Base-by-base conservation (phyloP, 768 basidiomycete species). In the Mycena filopes region DNA sequence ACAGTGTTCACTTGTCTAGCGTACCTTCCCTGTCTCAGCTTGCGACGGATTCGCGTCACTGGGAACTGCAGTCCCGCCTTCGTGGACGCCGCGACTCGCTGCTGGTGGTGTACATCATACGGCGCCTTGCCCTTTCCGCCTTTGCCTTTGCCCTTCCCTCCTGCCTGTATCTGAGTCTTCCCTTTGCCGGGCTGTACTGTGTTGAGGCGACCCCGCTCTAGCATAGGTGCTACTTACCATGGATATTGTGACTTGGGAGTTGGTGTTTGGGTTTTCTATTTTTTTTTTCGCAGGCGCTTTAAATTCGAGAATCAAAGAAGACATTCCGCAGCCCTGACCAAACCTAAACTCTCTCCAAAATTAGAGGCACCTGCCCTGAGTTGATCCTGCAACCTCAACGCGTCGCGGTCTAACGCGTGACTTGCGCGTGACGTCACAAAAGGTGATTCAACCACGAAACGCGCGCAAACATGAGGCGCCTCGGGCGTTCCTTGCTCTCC, bases 21-120 rank as follows among this genome's bases (percentile, higher is more conserved):
- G 72, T 90, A 90, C 81, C 90, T 90, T 42, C 88, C 89, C 72
- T 84, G 83, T 81, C 90, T 92, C 76, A 94, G 74, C 21, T 90
- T 79, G 77, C 93, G 86, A 78, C 92, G 91, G 70, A 95, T 90
- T 84, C 93, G 90, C 76, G 89, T 88, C 63, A 94, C 93, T 60
- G 93, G 91, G 80, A 95, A 92, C 71, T 87, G 87, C 61, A 89
- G 79, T 66, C 87, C 86, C 5, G 87, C 86, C 76, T 83, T 85
- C 51, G 83, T 78, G 16, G 94, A 93, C 61, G 91, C 88, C 56
- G 91, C 89, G 81, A 77, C 83, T 80, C 60, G 58, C 25, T 20
- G 36, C 15, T 41, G 29, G 42, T 29, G 53, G 2, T 33, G 33
- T 4, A 5, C 4, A 20, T 26, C n/a, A 25, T 31, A 50, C 25